phyloP scores from a whole-genome alignment of 1,139 yeast genomes.

The Lodderomyces orthopsilosis region DNA sequence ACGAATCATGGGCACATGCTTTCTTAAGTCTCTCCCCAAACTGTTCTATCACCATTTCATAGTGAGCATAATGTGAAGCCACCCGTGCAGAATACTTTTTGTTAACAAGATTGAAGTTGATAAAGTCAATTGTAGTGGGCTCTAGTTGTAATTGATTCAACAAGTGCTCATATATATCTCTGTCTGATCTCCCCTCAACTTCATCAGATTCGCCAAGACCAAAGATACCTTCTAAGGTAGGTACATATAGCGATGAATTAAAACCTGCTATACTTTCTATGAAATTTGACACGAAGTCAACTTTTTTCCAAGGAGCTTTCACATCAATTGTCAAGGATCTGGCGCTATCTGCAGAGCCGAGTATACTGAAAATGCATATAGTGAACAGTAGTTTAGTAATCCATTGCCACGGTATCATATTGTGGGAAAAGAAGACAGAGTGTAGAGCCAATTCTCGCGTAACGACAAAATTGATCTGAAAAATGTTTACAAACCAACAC shows the following conservation, averaged over 20 bases:
- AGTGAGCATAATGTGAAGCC: conserved; percentile 60
- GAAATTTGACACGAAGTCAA: conserved; percentile 40
- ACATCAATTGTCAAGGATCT: conserved; percentile 9
- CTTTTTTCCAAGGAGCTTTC: conserved; percentile 17
- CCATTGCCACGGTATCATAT: conserved; percentile 4
- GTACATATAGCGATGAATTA: conserved; percentile 48
- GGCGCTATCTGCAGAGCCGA: background rate
- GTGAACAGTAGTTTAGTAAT: background rate
- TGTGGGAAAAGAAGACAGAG: background rate
- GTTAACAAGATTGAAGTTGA: conserved; percentile 52
- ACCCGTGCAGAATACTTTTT: conserved; percentile 60
- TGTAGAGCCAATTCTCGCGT: background rate
- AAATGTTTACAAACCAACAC: background rate
- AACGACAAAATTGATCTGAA: background rate
- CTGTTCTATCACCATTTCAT: conserved; percentile 27
- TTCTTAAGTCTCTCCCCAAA: conserved; percentile 14
- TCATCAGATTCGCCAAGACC: conserved; percentile 27
- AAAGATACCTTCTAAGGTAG: conserved; percentile 39
- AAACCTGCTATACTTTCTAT: conserved; percentile 55
- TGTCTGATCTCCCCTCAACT: conserved; percentile 30
- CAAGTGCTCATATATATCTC: conserved; percentile 36
- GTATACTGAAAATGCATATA: background rate
- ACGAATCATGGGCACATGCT: conserved; percentile 34
- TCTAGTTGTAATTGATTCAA: conserved; percentile 25
- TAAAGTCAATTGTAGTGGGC: conserved; percentile 24